Base-by-base conservation (phyloP, 176 grass and related monocot species). In the Aegilops sharonensis region DNA sequence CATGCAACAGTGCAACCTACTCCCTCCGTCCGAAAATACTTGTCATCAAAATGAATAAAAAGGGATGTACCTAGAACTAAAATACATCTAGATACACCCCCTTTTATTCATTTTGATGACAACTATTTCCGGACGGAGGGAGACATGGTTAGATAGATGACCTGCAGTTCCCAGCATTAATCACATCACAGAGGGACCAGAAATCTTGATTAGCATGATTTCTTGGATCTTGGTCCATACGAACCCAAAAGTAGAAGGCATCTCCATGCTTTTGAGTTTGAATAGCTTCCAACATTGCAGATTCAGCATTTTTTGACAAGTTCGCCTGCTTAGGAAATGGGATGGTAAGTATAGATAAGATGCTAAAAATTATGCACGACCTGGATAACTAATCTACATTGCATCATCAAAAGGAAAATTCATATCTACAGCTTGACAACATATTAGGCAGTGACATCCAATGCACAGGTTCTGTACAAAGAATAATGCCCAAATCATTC, bases 151-250 rank as follows among this genome's bases (percentile, higher is more conserved):
- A 85, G 77, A 81, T 79, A 62, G 56, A 73, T 81, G 84, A 99
- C 97, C 97, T 94, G 97, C 97, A 97, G 47, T 99, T 99, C 84
- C 97, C 97, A 84, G 97, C 85, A 91, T 99, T 96, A 78, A 93
- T 90, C 5, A 87, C 85, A 89, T 99, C 97, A 93, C 94, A 99
- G 75, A 97, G 91, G 40, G 90, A 91, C 97, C 97, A 99, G 89
- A 99, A 99, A 81, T 97, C 85, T 64, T 87, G 78, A 42, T 91
- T 65, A 31, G 76, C 68, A 29, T 67, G 83, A 81, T 93, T 94
- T 86, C 92, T 99, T 77, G 77, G 80, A 91, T 99, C 94, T 81
- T 90, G 91, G 82, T 99, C 94, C 90, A 99, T 97, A 77, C 92
- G 84, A 62, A 88, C 89, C 97, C 97, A 99, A 93, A 99, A 99